Evolutionary conservation across 2,329 filamentous ascomycete genomes (phyloP), one percentile per base, ranked within the genome.

Genomic region (Fusarium denticulatum): DNA sequence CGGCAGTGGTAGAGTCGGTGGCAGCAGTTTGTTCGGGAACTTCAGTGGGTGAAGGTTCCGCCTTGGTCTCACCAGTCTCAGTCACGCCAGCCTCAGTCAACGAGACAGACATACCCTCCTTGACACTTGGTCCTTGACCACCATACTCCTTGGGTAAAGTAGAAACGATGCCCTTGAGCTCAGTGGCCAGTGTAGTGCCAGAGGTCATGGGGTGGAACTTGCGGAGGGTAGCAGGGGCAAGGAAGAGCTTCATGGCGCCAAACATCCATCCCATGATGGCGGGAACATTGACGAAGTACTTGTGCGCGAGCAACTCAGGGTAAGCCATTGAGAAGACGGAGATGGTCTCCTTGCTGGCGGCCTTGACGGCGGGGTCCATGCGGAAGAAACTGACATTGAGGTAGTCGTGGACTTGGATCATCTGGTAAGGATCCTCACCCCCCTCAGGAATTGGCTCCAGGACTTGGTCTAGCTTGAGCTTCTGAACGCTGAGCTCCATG

Each of bases 201-300:
- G 93, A 93, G 71, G 88, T 87, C 84, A 95, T 90, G 50, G 93
- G 93, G 78, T 94, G 92, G 83, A 95, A 94, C 81, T 95, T 95
- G 84, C 92, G 92, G 74, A 93, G 87, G 2, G 93, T 95, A 79
- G 92, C 92, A 56, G 90, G 86, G 36, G 91, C 90, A 47, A 95
- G 85, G 81, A 95, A 92, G 24, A 94, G 83, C 85, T 94, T 95
- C 85, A 95, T 92, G 60, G 92, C 88, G 26, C 86, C 85, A 81
- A 93, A 95, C 80, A 95, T 89, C 87, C 95, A 98, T 64, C 94
- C 93, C 95, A 98, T 98, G 78, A 98, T 87, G 63, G 91, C 83
- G 0, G 96, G 96, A 11, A 98, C 94, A 79, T 98, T 98, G 84
- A 98, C 93, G 80, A 98, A 98, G 88, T 95, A 98, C 86, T 98